Base-by-base conservation (phyloP, 805 yeast species). In the Clavispora phyllophila region DNA sequence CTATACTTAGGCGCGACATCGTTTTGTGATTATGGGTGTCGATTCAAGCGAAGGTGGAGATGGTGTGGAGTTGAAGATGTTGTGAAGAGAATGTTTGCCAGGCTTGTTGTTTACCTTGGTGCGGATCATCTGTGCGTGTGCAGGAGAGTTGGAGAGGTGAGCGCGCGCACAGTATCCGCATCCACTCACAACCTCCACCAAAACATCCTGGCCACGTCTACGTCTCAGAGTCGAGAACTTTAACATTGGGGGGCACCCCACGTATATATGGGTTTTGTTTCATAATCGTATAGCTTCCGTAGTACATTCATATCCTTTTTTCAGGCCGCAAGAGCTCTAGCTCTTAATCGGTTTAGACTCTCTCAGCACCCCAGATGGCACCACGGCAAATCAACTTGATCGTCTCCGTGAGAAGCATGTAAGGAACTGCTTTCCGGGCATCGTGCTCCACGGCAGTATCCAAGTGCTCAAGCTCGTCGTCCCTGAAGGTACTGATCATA, bases 331-430 rank as follows among this genome's bases (percentile, higher is more conserved):
- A 14, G 31, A 14, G 15, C 31, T 14, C 9, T 1, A 9, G 8
- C 8, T 3, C 31, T 27, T 17, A 2, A 9, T 4, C 17, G 5
- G 15, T 14, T 42, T 66, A 91, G 2, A 89, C 65, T 51, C 95
- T 73, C 62, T 91, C 96, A 12, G 97, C 97, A 1, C 89, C 73
- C 83, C 84, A 83, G 40, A 93, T 87, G 7, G 99, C 97, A n/a
- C 78, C 84, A 54, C 77, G 76, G 60, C 97, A 90, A 2, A 90
- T 80, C 39, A 73, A 59, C 61, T 90, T 91, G 51, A 93, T 89
- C 5, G 82, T 79, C 60, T 91, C 98, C 0, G 97, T 91, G 37
- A 93, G 71, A 26, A 91, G 61, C 75, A 85, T 76, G 64, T 93
- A 93, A 1, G 98, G 98, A 39, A 87, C 85, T 2, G 99, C 99